These are phyloP conservation scores for Wakefieldia striispora DNA, from an alignment of 768 basidiomycete species.

Conservation along the genomic window DNA sequence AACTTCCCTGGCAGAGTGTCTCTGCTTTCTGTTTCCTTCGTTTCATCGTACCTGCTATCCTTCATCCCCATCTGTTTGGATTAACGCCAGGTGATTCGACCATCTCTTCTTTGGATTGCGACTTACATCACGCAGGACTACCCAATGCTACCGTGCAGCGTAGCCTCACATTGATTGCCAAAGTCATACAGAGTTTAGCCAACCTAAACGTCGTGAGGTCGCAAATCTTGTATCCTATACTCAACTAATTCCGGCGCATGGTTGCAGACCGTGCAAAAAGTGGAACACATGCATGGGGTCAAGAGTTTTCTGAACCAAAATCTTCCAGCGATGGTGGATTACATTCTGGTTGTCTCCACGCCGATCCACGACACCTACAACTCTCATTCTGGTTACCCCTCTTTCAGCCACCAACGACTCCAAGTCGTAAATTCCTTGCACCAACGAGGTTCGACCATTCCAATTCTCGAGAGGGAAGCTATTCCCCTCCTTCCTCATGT, in stretches of 20 bases:
- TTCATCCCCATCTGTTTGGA: constrained; percentile 85
- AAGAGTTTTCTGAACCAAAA: constrained; percentile 70
- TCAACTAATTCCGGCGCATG: constrained; percentile 2
- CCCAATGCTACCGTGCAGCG: constrained; percentile 67
- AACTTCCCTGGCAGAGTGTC: constrained; percentile 78
- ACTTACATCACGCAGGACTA: constrained; percentile 48
- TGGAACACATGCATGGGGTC: constrained; percentile 78
- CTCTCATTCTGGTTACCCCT: constrained; percentile 24
- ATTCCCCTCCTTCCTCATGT: constrained; percentile 72
- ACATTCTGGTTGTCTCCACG: constrained; percentile 70
- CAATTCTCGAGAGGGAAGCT: constrained; percentile 62
- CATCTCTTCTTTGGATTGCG: neutral
- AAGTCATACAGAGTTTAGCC: constrained; percentile 86
- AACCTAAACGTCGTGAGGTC: constrained; percentile 71
- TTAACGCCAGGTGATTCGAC: constrained; percentile 60
- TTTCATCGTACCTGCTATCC: constrained; percentile 86
- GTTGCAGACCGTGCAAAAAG: constrained; percentile 62
- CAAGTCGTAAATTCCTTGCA: constrained; percentile 54
- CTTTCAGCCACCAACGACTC: constrained; percentile 49
- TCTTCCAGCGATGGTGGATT: constrained; percentile 72
- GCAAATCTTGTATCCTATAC: neutral
- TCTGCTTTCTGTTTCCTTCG: constrained; percentile 89
- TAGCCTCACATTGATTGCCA: constrained; percentile 81
- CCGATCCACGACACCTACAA: constrained; percentile 33
- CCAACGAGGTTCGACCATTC: constrained; percentile 54